Percentiles rank a stretch among this genome's conserved stretches.
These are phyloP conservation scores for Mrakia gelida DNA, from an alignment of 768 basidiomycete species.

Conservation along the genomic window DNA sequence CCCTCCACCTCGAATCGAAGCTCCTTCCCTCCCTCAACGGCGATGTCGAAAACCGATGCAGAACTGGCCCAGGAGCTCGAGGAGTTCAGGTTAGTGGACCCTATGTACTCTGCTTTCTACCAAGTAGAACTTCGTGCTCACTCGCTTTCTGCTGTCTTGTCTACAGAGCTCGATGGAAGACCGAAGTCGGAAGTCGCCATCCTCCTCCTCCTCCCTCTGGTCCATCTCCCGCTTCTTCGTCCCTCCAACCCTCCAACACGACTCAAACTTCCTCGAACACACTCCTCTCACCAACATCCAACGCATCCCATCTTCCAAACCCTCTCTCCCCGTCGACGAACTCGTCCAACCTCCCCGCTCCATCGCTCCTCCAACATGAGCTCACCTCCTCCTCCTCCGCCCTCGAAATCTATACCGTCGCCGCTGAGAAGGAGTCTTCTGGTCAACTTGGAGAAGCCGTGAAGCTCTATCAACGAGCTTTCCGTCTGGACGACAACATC, in stretches of 20 bases:
- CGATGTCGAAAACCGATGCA: not conserved
- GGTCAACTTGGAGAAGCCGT: conserved; percentile 9
- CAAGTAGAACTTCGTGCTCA: not conserved
- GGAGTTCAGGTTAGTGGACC: not conserved
- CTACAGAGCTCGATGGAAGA: conserved; percentile 6
- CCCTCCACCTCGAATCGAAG: not conserved
- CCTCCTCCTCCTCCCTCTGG: not conserved
- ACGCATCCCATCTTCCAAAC: not conserved
- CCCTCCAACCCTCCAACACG: not conserved
- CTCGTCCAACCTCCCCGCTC: not conserved
- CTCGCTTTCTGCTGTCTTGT: not conserved
- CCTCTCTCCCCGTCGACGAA: not conserved
- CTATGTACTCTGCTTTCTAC: no score
- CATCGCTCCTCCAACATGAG: not conserved
- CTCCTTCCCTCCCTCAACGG: not conserved
- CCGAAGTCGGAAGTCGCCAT: not conserved
- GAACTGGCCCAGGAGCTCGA: conserved; percentile 8
- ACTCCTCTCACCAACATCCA: not conserved
- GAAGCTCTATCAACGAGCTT: conserved; percentile 17
- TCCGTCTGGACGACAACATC: conserved; percentile 22
- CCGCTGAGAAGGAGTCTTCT: not conserved
- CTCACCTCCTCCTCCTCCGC: not conserved
- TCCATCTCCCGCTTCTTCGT: not conserved
- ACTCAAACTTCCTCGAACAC: not conserved
- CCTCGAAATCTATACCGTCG: not conserved